phyloP scores from a whole-genome alignment of 495 filamentous ascomycete species.

The Penicillium manginii region DNA sequence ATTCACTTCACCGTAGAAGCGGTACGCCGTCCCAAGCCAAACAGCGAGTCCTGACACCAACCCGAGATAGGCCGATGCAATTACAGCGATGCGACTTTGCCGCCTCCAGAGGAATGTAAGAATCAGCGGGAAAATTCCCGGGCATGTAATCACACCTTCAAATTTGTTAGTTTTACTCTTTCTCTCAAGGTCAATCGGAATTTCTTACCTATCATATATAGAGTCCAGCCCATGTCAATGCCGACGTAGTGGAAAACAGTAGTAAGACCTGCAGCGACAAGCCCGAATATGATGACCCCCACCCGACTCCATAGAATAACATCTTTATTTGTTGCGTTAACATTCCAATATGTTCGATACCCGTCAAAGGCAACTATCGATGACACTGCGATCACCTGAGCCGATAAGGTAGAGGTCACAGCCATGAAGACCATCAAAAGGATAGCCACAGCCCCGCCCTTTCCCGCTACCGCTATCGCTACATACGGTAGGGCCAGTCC shows the following conservation, averaged over 20 bases:
- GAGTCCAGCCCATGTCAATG: conserved; percentile 63
- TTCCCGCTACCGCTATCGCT: conserved; percentile 31
- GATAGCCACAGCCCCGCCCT: conserved; percentile 33
- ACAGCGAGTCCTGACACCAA: conserved; percentile 41
- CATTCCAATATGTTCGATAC: conserved; percentile 35
- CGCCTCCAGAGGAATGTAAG: conserved; percentile 44
- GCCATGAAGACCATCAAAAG: conserved; percentile 40
- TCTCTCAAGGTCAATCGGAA: conserved; percentile 27
- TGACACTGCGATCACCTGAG: conserved; percentile 36
- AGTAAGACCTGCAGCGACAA: conserved; percentile 83
- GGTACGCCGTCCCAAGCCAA: conserved; percentile 43
- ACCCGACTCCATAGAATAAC: conserved; percentile 86
- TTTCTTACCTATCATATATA: conserved; percentile 24
- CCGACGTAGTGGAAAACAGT: conserved; percentile 75
- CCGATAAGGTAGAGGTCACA: conserved; percentile 31
- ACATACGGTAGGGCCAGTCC: conserved; percentile 34
- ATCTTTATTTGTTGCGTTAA: conserved; percentile 64
- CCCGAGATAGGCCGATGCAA: conserved; percentile 38
- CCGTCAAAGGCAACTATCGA: conserved; percentile 40
- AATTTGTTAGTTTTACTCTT: not conserved
- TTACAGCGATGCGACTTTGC: conserved; percentile 36
- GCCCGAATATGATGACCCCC: conserved; percentile 73
- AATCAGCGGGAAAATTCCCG: conserved; percentile 1
- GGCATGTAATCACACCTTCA: not conserved
- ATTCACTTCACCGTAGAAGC: conserved; percentile 38